Base-by-base conservation (phyloP, 805 yeast genomes). In the Candida ulmi region DNA sequence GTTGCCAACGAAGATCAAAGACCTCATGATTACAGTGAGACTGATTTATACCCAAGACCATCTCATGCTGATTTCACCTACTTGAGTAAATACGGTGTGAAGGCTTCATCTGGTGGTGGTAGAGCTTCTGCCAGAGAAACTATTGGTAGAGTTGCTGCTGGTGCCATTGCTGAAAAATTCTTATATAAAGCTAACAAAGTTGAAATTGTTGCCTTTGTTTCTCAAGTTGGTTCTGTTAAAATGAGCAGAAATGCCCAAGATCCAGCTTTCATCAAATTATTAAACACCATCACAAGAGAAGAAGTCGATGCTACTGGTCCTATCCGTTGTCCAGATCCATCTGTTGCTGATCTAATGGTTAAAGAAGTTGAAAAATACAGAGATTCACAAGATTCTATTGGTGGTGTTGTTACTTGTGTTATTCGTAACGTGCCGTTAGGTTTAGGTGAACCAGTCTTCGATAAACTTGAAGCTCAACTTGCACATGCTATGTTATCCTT, bases 401-500 rank as follows among this genome's bases (percentile, higher is more conserved):
- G 99, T 47, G 99, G 99, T 55, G 86, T 91, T 32, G 99, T 93
- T 40, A 93, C 99, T 8, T 93, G 99, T 72, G 98, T 93, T 16
- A 75, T 93, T 34, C 79, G 98, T 63, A 91, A 93, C 64, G 76
- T 85, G 49, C 99, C 99, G 30, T 71, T 83, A 38, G 98, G 98
- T n/a, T 72, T 93, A 32, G 99, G 99, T 48, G 99, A 93, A 69
- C 99, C 99, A 23, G 88, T 88, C 46, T 93, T 93, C 60, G 99
- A 93, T 65, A 93, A 93, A 68, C 69, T 93, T 46, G 99, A 93
- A 71, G 99, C 99, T 25, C 66, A 76, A 55, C 72, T 93, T 47
- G 99, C 98, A 12, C 99, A 93, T 60, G 98, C 98, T 37, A 93
- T 93, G 99, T 69, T 93, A 48, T 90, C 97, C 2, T 78, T 93